Evolutionary conservation across 2,329 filamentous ascomycete species (phyloP), one percentile per base, ranked within the genome.

Genomic region (Conoideocrella luteorostrata): DNA sequence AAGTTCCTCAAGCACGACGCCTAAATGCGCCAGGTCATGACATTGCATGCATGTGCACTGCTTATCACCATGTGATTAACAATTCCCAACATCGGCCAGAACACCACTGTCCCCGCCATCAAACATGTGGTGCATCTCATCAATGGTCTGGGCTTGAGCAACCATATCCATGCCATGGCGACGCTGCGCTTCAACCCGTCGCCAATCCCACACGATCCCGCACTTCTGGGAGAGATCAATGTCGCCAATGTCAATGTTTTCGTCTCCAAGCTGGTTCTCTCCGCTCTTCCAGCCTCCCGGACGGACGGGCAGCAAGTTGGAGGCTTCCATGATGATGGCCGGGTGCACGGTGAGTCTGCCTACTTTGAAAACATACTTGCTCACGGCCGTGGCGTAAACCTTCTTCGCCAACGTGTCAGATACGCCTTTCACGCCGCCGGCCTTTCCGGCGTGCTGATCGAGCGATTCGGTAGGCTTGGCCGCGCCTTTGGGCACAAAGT

Each of bases 281-380:
- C 70, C 70, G 41, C 65, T 58, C 6, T 67, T 65, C 79, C 79
- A 83, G 20, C 82, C 83, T 10, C 75, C 80, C 0, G 88, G 87
- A 39, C 82, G 74, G 45, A 75, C 67, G 0, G 91, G 91, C 39
- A 97, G 68, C 59, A 96, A 69, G 2, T 82, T 80, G 39, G 82
- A 84, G 26, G 82, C 77, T 34, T 77, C 71, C 20, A 97, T 71
- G 5, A 90, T 71, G 36, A 85, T 72, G 53, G 89, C 84, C 0
- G 91, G 90, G 51, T 90, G 80, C 4, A 97, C 79, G 0, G 91
- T 97, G 56, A 91, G 72, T 20, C 91, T 74, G 1, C 84, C 86
- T 44, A 88, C 72, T 69, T 91, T 91, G 61, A 88, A 81, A 34
- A 91, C 86, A 61, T 90, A 91, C 68, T 89, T 90, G 67, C 77